These are phyloP conservation scores for Novymonas esmeraldas DNA, from an alignment of 208 protist species.

Conservation along the genomic window DNA sequence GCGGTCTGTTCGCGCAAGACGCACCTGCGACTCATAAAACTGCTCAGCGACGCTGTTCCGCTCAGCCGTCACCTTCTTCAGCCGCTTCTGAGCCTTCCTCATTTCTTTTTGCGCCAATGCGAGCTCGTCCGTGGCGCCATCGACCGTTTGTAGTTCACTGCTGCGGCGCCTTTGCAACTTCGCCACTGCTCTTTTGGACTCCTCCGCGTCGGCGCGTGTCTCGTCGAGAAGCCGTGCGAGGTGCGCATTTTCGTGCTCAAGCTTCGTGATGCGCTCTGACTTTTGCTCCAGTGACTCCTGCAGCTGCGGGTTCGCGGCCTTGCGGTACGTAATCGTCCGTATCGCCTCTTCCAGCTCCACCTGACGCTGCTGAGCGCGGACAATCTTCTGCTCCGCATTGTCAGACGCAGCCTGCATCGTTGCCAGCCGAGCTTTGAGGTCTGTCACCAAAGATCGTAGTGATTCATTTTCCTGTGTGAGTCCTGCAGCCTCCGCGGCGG, in stretches of 20 bases:
- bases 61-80: conserved; percentile 38
- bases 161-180: conserved; percentile 3
- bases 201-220: conserved; percentile 25
- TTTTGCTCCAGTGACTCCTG: conserved; percentile 29
- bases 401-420: conserved; percentile 3
- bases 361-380: conserved; percentile 9
- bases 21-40: conserved; percentile 41
- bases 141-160: neutral
- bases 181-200: conserved; percentile 1
- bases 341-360: conserved; percentile 12
- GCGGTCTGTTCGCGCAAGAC: conserved; percentile 38
- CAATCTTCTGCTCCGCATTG: conserved; percentile 11
- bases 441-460: conserved; percentile 3
- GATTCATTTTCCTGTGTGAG: conserved; percentile 17
- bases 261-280: conserved; percentile 23
- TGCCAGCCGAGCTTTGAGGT: conserved; percentile 17
- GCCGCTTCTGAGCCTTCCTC: conserved; percentile 46
- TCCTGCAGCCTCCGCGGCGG: neutral
- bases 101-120: conserved; percentile 25
- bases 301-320: conserved; percentile 21
- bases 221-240: conserved; percentile 50
- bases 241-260: conserved; percentile 49
- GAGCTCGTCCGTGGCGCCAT: neutral
- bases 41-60: conserved; percentile 31
- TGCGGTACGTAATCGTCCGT: conserved; percentile 17